phyloP scores from a whole-genome alignment of 805 yeast species.

The Cyberlindnera sargentensis region DNA sequence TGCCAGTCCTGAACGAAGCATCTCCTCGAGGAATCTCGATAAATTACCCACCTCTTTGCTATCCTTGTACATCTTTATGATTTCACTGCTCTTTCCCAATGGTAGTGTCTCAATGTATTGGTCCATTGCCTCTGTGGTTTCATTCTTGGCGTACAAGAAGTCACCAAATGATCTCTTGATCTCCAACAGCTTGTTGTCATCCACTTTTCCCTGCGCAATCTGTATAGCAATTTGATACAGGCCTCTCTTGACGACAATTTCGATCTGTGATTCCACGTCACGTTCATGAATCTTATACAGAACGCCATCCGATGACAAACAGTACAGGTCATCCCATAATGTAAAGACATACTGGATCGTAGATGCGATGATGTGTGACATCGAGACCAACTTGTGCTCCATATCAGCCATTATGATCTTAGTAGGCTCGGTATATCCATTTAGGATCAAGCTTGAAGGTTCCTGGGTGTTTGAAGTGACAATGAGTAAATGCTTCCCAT shows the following conservation, averaged over 20 bases:
- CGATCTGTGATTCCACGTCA: slow-evolving; percentile 58
- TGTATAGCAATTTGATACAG: slow-evolving; percentile 66
- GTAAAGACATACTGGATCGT: slow-evolving; percentile 52
- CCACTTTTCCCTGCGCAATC: slow-evolving; percentile 40
- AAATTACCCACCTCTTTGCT: slow-evolving; percentile 63
- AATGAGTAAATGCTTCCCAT: slow-evolving; percentile 50
- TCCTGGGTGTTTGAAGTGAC: slow-evolving; percentile 41
- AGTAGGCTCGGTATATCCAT: slow-evolving; percentile 36
- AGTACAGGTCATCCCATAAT: slow-evolving; percentile 49
- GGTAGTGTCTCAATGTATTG: slow-evolving; percentile 59
- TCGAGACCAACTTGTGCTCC: slow-evolving; percentile 61
- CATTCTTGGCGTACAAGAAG: slow-evolving; percentile 57
- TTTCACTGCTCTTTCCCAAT: slow-evolving; percentile 59
- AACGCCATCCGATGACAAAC: slow-evolving; percentile 71
- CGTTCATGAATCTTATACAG: slow-evolving; percentile 64
- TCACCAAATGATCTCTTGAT: slow-evolving; percentile 64
- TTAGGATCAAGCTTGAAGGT: slow-evolving; percentile 26
- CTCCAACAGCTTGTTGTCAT: slow-evolving; percentile 26
- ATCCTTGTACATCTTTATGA: slow-evolving; percentile 73
- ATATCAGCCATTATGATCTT: slow-evolving; percentile 64
- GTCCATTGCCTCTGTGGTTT: slow-evolving; percentile 62
- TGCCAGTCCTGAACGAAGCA: slow-evolving; percentile 49
- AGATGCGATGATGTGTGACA: slow-evolving; percentile 60
- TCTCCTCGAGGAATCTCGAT: slow-evolving; percentile 53
- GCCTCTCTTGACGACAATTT: slow-evolving; percentile 60